Percentiles rank a stretch among this genome's conserved stretches.
phyloP scores from a whole-genome alignment of 2,329 filamentous ascomycete genomes.

The Hypoxylon sp. region DNA sequence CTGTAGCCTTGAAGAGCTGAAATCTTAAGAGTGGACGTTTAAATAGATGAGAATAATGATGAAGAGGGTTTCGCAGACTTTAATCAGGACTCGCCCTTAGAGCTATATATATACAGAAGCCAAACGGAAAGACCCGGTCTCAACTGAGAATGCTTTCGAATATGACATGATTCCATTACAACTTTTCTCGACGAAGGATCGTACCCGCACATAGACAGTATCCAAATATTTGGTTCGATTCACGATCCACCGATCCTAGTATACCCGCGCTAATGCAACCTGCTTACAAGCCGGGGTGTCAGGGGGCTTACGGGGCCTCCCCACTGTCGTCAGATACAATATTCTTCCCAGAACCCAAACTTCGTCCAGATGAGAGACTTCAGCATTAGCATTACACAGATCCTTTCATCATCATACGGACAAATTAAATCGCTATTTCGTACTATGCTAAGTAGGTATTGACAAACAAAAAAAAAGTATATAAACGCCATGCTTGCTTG shows the following conservation, averaged over 20 bases:
- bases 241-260: neutral
- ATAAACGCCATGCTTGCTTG: too few relatives aligned
- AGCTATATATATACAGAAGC: neutral
- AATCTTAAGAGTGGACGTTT: too few relatives aligned
- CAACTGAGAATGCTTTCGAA: neutral
- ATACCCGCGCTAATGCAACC: slow-evolving; percentile 27
- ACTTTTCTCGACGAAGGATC: slow-evolving; percentile 2
- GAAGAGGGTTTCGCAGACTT: neutral
- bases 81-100: neutral
- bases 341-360: too few relatives aligned
- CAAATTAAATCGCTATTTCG: slow-evolving; percentile 13
- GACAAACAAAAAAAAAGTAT: neutral
- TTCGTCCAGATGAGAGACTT: too few relatives aligned
- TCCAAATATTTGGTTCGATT: neutral
- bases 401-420: slow-evolving; percentile 49
- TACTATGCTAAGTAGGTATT: neutral
- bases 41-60: neutral
- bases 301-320: slow-evolving; percentile 31
- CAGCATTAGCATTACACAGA: slow-evolving; percentile 47
- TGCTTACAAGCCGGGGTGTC: slow-evolving; percentile 26
- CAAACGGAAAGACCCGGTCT: slow-evolving; percentile 1
- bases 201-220: neutral
- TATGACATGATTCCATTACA: slow-evolving; percentile 19
- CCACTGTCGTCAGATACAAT: slow-evolving; percentile 49
- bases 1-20: too few relatives aligned